These are phyloP conservation scores for Trichosporon ovoides DNA, from an alignment of 1,284 basidiomycete species.

Conservation along the genomic window DNA sequence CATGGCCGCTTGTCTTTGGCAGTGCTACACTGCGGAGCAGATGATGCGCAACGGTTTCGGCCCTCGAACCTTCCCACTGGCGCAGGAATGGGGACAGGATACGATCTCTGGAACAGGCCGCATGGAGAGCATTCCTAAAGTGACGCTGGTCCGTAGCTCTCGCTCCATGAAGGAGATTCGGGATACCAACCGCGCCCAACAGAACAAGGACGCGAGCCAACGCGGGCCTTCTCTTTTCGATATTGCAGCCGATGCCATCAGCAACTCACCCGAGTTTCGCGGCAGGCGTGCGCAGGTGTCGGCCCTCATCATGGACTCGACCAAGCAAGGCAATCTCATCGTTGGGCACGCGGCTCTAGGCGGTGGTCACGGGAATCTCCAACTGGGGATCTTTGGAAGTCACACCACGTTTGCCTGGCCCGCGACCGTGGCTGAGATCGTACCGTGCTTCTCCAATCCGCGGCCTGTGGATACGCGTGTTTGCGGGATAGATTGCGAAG, in stretches of 20 bases:
- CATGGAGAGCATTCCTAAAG: not conserved
- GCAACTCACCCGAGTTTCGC: slow-evolving; percentile 9
- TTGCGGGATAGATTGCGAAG: slow-evolving; percentile 13
- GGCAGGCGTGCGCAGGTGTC: not conserved
- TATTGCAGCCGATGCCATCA: slow-evolving; percentile 3
- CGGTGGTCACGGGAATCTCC: not conserved
- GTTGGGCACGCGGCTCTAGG: slow-evolving; percentile 12
- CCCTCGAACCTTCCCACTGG: slow-evolving; percentile 11
- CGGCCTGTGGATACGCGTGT: slow-evolving; percentile 4
- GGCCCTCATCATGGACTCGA: slow-evolving; percentile 9
- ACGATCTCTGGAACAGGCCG: not conserved
- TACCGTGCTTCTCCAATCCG: not conserved
- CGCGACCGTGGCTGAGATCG: slow-evolving; percentile 2
- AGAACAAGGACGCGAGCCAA: slow-evolving; percentile 1
- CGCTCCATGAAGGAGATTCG: slow-evolving; percentile 6
- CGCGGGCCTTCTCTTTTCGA: not conserved
- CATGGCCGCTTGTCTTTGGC: slow-evolving; percentile 15
- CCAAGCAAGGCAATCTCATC: slow-evolving; percentile 2
- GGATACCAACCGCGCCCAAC: slow-evolving; percentile 9
- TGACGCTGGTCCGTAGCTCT: slow-evolving; percentile 9
- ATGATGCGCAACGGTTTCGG: slow-evolving; percentile 12
- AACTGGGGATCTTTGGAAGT: slow-evolving; percentile 10
- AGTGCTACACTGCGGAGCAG: slow-evolving; percentile 12
- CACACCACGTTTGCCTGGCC: slow-evolving; percentile 13
- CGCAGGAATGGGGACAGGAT: slow-evolving; percentile 7